Percentiles rank a stretch among this genome's conserved stretches.
phyloP scores from a whole-genome alignment of 345 rosid species.

The Heritiera littoralis region DNA sequence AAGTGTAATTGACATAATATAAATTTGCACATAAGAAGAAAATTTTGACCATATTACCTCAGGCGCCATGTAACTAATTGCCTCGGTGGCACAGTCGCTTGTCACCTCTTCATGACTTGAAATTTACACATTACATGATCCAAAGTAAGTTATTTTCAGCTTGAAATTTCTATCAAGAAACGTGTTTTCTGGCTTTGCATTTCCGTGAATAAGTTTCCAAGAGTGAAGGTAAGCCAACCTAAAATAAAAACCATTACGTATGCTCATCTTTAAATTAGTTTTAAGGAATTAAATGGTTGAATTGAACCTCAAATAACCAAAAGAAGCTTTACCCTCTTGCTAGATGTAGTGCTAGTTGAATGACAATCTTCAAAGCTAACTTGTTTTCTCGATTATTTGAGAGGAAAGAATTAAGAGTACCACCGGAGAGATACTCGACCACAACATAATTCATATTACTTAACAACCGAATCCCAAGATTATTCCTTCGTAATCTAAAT shows the following conservation, averaged over 20 bases:
- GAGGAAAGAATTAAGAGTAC: slow-evolving; percentile 22
- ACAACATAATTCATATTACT: slow-evolving; percentile 2
- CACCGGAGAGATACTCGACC: slow-evolving; percentile 16
- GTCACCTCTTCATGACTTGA: slow-evolving; percentile 16
- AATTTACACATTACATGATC: slow-evolving; percentile 17
- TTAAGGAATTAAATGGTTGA: too few relatives aligned
- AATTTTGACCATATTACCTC: slow-evolving; percentile 16
- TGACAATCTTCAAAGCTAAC: slow-evolving; percentile 19
- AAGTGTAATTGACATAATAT: too few relatives aligned
- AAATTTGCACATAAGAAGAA: not conserved
- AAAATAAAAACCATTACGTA: not conserved
- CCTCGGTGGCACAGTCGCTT: slow-evolving; percentile 7
- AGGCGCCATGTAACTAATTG: slow-evolving; percentile 33
- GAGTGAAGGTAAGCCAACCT: slow-evolving; percentile 36
- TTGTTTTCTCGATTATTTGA: slow-evolving; percentile 20
- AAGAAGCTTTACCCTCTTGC: slow-evolving; percentile 25
- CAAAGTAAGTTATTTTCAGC: slow-evolving; percentile 28
- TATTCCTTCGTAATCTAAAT: not conserved
- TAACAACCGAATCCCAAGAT: not conserved
- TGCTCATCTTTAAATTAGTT: too few relatives aligned
- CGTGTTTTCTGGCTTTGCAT: slow-evolving; percentile 27
- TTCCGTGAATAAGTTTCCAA: slow-evolving; percentile 32
- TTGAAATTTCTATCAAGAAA: slow-evolving; percentile 25
- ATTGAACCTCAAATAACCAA: not conserved
- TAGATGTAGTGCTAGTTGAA: slow-evolving; percentile 23